Conservation (phyloP, 257 asterid genomes). For the Prunella vulgaris region DNA sequence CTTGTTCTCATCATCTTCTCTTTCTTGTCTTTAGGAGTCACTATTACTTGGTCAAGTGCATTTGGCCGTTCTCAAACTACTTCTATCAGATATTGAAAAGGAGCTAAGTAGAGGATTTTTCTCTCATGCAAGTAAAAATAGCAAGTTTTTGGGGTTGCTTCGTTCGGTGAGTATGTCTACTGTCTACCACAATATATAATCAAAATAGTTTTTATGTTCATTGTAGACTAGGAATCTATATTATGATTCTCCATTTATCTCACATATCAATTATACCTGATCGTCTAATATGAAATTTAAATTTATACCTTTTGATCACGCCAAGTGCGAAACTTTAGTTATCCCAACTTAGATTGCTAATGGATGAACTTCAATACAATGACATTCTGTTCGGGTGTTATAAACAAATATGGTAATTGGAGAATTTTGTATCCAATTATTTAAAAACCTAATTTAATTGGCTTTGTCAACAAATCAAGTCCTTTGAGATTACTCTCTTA, state of each 20-base stretch:
- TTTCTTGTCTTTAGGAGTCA: constrained; percentile 56
- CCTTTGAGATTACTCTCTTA: neutral
- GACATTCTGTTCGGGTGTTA: neutral
- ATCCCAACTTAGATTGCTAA: neutral
- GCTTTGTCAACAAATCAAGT: neutral
- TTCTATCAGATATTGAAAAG: constrained; percentile 58
- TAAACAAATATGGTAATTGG: neutral
- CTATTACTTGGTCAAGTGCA: constrained; percentile 89
- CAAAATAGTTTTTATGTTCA: constrained; percentile 1
- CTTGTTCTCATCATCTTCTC: constrained; percentile 19
- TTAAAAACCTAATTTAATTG: neutral
- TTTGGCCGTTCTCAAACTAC: constrained; percentile 70
- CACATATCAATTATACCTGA: neutral
- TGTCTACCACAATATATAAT: constrained; percentile 11
- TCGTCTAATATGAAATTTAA: constrained; percentile 1
- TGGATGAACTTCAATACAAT: neutral
- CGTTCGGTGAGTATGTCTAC: constrained; percentile 56
- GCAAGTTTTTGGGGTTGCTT: constrained; percentile 75
- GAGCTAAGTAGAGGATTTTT: constrained; percentile 53
- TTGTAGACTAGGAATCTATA: neutral
- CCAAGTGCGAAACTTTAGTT: neutral
- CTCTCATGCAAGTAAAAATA: constrained; percentile 65
- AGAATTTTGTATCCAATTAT: neutral
- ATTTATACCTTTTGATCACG: neutral
- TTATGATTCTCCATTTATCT: constrained; percentile 3